Conservation (phyloP, 106 monocot species). For the Platanthera guangdongensis region DNA sequence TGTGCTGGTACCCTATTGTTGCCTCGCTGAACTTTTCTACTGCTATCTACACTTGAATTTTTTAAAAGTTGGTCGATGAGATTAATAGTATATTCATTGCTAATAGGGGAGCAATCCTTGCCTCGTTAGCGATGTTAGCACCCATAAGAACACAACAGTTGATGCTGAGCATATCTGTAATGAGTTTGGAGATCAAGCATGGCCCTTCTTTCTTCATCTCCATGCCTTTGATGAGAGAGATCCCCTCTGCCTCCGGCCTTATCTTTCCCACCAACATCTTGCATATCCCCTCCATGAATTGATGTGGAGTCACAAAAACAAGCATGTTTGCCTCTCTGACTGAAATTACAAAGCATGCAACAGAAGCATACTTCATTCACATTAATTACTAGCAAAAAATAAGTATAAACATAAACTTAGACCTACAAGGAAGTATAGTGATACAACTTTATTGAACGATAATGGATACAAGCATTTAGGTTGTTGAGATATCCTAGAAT, state of each 20-base stretch:
- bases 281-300: slow-evolving; percentile 72
- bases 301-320: slow-evolving; percentile 88
- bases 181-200: slow-evolving; percentile 79
- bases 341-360: slow-evolving; percentile 12
- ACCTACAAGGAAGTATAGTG: neutral
- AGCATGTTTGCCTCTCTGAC: slow-evolving; percentile 80
- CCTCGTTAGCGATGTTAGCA: slow-evolving; percentile 91
- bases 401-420: neutral
- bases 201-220: slow-evolving; percentile 87
- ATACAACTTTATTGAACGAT: neutral
- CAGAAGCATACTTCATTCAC: neutral
- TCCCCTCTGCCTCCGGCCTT: slow-evolving; percentile 49
- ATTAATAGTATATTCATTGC: neutral
- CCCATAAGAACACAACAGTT: slow-evolving; percentile 95
- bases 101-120: slow-evolving; percentile 11
- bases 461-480: neutral
- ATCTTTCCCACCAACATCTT: slow-evolving; percentile 62
- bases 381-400: neutral
- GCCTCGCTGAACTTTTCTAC: slow-evolving; percentile 85
- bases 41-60: slow-evolving; percentile 51
- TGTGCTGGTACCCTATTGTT: slow-evolving; percentile 62
- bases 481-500: no score
- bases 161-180: slow-evolving; percentile 62
- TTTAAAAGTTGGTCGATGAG: neutral
- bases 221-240: slow-evolving; percentile 96